Base-by-base conservation (phyloP, 345 rosid genomes). In the Combretum micranthum region DNA sequence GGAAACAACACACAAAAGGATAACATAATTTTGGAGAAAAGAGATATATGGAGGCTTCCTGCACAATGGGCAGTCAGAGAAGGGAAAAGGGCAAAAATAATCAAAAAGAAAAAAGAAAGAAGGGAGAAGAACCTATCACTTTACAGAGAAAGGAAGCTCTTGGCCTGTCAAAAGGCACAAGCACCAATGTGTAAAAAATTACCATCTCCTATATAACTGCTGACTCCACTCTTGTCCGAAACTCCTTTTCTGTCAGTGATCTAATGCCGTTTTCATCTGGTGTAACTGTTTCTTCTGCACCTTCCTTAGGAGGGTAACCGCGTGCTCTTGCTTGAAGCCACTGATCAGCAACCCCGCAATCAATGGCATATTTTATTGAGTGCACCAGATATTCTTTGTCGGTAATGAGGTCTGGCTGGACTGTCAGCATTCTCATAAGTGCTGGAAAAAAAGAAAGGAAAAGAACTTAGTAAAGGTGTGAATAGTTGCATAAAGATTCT, bases 341-440 rank as follows among this genome's bases (percentile, higher is more conserved):
- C 55, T 92, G 96, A 61, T 92, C 96, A 53, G 77, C 68, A 63
- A 88, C 87, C 16, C 95, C 98, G 65, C 93, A 83, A 64, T 84
- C 75, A 50, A 88, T 84, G 19, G 95, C 98, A 67, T 83, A 86
- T 65, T 74, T 74, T 64, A 78, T 70, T 12, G 88, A 56, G 39
- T 66, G 81, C 47, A 75, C 85, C 72, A 92, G 50, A 77, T 80
- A 86, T 57, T 71, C 83, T 77, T 77, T 78, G 53, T 88, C 89
- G 42, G 79, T 73, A 23, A 84, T 64, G 52, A 78, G 88, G 57
- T 81, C 73, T 45, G 88, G 79, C 69, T 88, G 87, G 63, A 81
- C 74, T 4, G 93, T 70, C 69, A 92, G 73, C 96, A 84, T 92
- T 83, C 93, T 80, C 78, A 88, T 72, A 15, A 88, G 79, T 64